phyloP scores from a whole-genome alignment of 805 yeast species.

The Diddensiella santjacobensis region DNA sequence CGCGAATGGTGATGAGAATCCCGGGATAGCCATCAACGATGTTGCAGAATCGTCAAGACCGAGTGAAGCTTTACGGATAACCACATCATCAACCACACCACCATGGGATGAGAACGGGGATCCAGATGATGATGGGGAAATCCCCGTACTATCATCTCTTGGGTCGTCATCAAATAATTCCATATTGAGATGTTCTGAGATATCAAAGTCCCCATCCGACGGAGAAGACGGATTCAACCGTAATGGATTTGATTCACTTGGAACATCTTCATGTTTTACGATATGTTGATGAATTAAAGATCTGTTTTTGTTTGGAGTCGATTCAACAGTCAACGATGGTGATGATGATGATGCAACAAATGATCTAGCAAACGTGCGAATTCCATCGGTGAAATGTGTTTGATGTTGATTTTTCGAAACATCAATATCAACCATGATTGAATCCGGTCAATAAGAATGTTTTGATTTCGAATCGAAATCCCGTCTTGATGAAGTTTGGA shows the following conservation, averaged over 20 bases:
- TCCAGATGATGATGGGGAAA: not conserved
- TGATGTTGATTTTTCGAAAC: not conserved
- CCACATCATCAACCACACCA: not conserved
- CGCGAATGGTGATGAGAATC: not conserved
- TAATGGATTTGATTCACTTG: not conserved
- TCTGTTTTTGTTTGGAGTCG: too few species aligned
- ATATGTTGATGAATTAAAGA: slow-evolving; percentile 19
- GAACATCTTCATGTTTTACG: slow-evolving; percentile 12
- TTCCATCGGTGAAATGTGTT: not conserved
- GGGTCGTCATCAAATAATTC: slow-evolving; percentile 20
- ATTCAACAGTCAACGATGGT: too few species aligned
- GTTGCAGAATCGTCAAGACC: not conserved
- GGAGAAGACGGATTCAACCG: not conserved
- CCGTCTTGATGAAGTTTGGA: too few species aligned
- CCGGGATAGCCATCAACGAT: not conserved
- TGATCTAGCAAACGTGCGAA: too few species aligned
- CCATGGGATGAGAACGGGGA: not conserved
- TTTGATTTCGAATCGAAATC: too few species aligned
- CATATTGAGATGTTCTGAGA: slow-evolving; percentile 25
- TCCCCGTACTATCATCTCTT: not conserved
- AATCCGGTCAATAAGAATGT: too few species aligned
- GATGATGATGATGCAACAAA: too few species aligned
- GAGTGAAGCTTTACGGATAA: not conserved
- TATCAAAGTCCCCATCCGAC: slow-evolving; percentile 18
- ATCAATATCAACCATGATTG: not conserved